A percentile compares a stretch with the other conserved stretches of the same genome.
phyloP scores from a whole-genome alignment of 1,139 yeast genomes.

The Geotrichum europaeum region DNA sequence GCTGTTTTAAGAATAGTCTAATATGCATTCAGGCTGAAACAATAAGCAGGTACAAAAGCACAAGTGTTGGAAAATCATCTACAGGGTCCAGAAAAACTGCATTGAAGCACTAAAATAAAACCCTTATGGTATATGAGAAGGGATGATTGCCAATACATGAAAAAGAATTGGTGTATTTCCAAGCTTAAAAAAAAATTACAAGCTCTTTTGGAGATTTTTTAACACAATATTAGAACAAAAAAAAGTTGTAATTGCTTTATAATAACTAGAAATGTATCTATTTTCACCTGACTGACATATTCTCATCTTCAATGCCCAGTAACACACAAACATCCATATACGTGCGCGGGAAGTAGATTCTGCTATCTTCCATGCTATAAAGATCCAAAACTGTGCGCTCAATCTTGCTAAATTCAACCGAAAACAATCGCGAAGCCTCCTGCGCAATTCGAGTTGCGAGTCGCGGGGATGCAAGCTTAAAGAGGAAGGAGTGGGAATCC shows the following conservation, averaged over 20 bases:
- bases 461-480: constrained; percentile 33
- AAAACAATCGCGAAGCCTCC: constrained; percentile 32
- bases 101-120: too few species aligned
- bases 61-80: too few species aligned
- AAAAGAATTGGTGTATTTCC: too few species aligned
- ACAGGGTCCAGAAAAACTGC: too few species aligned
- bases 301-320: constrained; percentile 15
- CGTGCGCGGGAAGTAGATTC: constrained; percentile 16
- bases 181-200: neutral
- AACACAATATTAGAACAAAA: neutral
- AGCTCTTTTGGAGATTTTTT: neutral
- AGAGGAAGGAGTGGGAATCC: constrained; percentile 31
- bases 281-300: constrained; percentile 10
- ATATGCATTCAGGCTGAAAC: too few species aligned
- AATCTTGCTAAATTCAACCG: constrained; percentile 28
- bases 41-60: too few species aligned
- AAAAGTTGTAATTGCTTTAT: neutral
- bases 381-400: constrained; percentile 24
- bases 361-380: constrained; percentile 22
- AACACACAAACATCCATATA: constrained; percentile 18
- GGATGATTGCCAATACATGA: too few species aligned
- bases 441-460: constrained; percentile 32
- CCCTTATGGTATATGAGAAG: too few species aligned
- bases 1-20: too few species aligned
- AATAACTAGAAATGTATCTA: neutral